phyloP scores from a whole-genome alignment of 148 eudicot genomes.

The Suaeda aralocaspica region DNA sequence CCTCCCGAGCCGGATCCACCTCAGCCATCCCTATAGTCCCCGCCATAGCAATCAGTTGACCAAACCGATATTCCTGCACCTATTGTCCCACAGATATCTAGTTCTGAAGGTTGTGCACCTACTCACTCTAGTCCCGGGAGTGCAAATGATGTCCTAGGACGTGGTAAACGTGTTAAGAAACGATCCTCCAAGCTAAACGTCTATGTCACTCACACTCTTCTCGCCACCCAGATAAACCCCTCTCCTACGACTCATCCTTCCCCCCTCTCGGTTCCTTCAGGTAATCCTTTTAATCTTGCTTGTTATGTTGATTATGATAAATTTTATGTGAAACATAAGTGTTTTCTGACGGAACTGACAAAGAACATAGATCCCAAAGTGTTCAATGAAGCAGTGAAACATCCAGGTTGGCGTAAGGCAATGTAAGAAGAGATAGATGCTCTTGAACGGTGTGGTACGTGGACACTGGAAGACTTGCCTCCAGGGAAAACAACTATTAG shows the following conservation, averaged over 20 bases:
- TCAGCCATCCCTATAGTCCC: not conserved
- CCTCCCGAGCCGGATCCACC: too few species aligned
- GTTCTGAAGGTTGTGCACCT: too few species aligned
- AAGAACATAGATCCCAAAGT: not conserved
- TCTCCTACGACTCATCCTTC: not conserved
- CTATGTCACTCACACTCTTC: not conserved
- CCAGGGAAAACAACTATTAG: not conserved
- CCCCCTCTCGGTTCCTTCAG: not conserved
- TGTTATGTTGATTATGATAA: conserved; percentile 11
- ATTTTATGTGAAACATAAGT: not conserved
- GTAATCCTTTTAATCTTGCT: conserved; percentile 8
- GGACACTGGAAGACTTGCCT: not conserved
- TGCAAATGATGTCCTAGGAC: not conserved
- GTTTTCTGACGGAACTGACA: not conserved
- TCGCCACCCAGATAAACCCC: not conserved
- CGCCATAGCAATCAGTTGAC: not conserved
- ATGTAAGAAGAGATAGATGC: not conserved
- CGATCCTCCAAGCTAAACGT: not conserved
- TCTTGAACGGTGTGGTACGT: not conserved
- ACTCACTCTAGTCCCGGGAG: too few species aligned
- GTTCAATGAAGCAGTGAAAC: not conserved
- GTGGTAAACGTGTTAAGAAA: not conserved
- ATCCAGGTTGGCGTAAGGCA: not conserved
- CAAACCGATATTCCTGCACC: not conserved
- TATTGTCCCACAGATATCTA: too few species aligned